Base-by-base conservation (phyloP, 1,284 basidiomycete genomes). In the Uromyces viciae-fabae region DNA sequence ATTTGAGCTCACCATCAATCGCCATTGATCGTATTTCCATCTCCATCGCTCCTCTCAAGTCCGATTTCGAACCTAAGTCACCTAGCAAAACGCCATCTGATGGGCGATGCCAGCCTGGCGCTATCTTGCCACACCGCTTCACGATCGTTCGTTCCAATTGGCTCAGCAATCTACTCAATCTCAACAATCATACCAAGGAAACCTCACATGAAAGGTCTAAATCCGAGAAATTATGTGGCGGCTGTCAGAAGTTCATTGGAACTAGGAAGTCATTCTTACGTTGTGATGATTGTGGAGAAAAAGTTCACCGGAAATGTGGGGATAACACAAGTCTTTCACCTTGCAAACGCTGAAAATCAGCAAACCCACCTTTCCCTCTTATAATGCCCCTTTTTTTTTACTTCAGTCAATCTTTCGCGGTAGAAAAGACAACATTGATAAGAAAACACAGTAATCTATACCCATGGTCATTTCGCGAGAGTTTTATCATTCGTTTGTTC, bases 221-320 rank as follows among this genome's bases (percentile, higher is more conserved):
- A 38, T 33, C 22, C 31, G 28, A 33, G 22, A 71, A 71, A 33
- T 52, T 25, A n/a, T 79, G 76, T 54, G 66, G 9, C 9, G 64
- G 66, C n/a, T 79, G 76, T 79, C 52, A n/a, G 17, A 73, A 80
- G 58, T 40, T 33, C 46, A 72, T 72, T 36, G 46, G 69, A 15
- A 49, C 71, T 4, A 60, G 40, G 14, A 80, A 80, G 42, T 31
- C 76, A 8, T 80, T 72, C 43, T 64, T 80, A 42, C 52, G 43
- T 15, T 80, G 78, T 38, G 78, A 80, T 64, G 78, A 80, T 52
- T 80, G 78, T 66, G 78, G 78, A 0, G 58, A 72, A 31, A 80
- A 73, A 22, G 78, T 80, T 22, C 46, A 49, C 22, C 46, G 46
- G 11, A 49, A 49, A 49, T 49, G 46, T 22, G 46, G 46, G 22